Evolutionary conservation across 75 land plant species (phyloP), one percentile per base, ranked within the genome.

Genomic region (Azolla pinnata): DNA sequence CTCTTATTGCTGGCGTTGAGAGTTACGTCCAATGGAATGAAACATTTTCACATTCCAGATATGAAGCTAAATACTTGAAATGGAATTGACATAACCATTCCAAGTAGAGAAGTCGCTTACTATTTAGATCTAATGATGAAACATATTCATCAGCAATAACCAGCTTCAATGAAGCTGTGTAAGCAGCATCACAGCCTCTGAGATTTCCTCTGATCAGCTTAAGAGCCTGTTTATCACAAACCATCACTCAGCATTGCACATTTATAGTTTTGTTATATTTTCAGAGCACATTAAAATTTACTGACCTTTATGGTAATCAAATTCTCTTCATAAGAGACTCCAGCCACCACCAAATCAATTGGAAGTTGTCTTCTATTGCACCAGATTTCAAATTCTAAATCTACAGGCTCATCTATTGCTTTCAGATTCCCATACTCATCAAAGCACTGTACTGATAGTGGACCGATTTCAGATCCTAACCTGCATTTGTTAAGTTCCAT

Each of bases 341-440:
- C 12, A 18, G 3, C 49, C 2, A 46, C 14, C 49, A 14, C 2
- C 2, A 46, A 3, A 46, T 46, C 2, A 17, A 46, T 17, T 4
- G n/a, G 4, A 4, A 46, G 17, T 23, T 46, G 7, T 9, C 1
- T 24, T 0, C 20, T 52, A 0, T 52, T 46, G 0, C 31, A 25
- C 28, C 28, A 56, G 2, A 75, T 16, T 50, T 50, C 57, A 44
- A 68, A 52, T 1, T 31, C 38, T 3, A 75, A 2, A 28, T 67
- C 51, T 27, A 74, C 73, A 33, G 56, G 44, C 38, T 35, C 25
- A 0, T 52, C 16, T 17, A 83, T 69, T 42, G 75, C 76, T 33
- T 68, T 63, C 19, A 30, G 60, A 52, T 83, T 79, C 5, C 42
- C 44, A 55, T 72, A 79, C 0, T 29, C 29, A 70, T 83, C 86